These are phyloP conservation scores for Fusarium algeriense DNA, from an alignment of 2,329 filamentous ascomycete species.

Conservation along the genomic window DNA sequence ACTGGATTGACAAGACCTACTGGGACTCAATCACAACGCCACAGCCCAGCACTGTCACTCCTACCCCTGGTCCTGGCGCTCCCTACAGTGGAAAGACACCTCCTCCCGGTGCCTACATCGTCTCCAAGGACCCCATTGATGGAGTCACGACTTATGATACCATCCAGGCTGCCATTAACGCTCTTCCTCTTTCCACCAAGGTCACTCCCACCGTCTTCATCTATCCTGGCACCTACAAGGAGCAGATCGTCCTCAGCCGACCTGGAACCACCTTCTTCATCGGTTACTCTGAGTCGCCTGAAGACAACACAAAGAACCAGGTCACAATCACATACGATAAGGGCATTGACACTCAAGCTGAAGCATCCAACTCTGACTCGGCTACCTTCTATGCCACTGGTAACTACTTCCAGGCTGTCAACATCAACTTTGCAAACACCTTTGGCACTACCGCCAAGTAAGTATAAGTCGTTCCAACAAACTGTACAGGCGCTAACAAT, in stretches of 20 bases:
- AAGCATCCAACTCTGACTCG: slow-evolving; percentile 43
- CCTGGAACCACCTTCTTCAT: slow-evolving; percentile 32
- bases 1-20: slow-evolving; percentile 43
- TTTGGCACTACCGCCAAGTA: slow-evolving; percentile 39
- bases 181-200: slow-evolving; percentile 49
- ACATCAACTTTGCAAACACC: slow-evolving; percentile 44
- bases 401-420: slow-evolving; percentile 44
- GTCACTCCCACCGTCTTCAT: slow-evolving; percentile 47
- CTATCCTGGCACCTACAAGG: slow-evolving; percentile 42
- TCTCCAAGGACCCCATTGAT: slow-evolving; percentile 39
- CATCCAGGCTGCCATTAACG: slow-evolving; percentile 54
- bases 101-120: slow-evolving; percentile 43
- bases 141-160: slow-evolving; percentile 21
- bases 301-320: slow-evolving; percentile 40
- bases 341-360: slow-evolving; percentile 40
- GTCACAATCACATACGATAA: slow-evolving; percentile 41
- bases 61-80: slow-evolving; percentile 37
- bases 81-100: slow-evolving; percentile 55
- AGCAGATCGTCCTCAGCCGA: slow-evolving; percentile 38
- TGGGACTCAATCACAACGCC: slow-evolving; percentile 43
- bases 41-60: slow-evolving; percentile 12
- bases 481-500: neutral
- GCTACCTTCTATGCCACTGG: slow-evolving; percentile 43
- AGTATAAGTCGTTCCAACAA: neutral
- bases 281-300: slow-evolving; percentile 45